Evolutionary conservation across 2,329 filamentous ascomycete genomes (phyloP), one percentile per base, ranked within the genome.

Genomic region (Scopulariopsis brevicaulis): DNA sequence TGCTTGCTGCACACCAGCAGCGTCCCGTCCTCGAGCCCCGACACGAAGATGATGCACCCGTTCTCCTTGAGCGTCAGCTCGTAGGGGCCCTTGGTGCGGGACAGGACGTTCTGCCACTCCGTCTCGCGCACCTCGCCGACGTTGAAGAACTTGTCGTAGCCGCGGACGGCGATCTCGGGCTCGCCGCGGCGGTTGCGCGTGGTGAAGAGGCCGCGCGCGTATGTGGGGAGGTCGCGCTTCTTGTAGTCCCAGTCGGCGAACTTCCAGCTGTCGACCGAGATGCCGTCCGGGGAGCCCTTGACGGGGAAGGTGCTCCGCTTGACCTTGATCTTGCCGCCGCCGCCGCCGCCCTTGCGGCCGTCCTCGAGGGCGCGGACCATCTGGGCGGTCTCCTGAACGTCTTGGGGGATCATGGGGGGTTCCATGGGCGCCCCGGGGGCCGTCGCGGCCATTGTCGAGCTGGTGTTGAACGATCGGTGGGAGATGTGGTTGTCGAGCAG

Each of bases 61-160:
- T 99, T 99, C 73, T 99, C 94, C 74, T 99, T 99, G 56, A 97
- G 83, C 59, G 91, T 97, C 58, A 99, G 76, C 73, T 99, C 94
- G 65, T 97, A 99, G 0, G 94, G 94, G 0, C 90, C 91, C 62
- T 83, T 76, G 0, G 94, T 97, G 58, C 87, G 80, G 32, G 73
- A 72, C 67, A 87, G 77, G 60, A 99, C 90, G 66, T 87, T 89
- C 18, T 76, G 71, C 94, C 94, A 99, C 65, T 85, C 81, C 3
- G 94, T 99, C 63, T 87, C 83, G 53, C 75, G 71, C 8, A 96
- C 87, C 73, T 99, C 94, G 55, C 83, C 82, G 48, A 90, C 81
- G 65, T 99, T 99, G 82, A 99, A 99, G 76, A 99, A 99, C 73
- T 99, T 99, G 78, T 99, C 93, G 72, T 99, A 99, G 56, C 94